Evolutionary conservation across 2,329 filamentous ascomycete species (phyloP), one percentile per base, ranked within the genome.

Genomic region (Truncatella angustata): DNA sequence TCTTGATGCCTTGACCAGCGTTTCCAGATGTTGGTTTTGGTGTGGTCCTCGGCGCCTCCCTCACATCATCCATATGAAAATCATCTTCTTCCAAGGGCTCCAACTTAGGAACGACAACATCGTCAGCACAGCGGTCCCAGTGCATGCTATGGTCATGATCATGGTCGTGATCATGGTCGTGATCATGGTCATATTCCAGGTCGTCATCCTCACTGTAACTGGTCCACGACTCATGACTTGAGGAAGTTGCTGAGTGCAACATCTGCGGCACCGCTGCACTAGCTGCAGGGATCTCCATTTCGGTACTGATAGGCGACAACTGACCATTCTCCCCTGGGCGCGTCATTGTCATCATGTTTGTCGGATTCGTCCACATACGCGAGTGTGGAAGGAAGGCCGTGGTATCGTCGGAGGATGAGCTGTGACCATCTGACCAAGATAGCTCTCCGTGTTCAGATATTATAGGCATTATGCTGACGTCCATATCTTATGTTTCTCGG

Each of bases 41-140:
- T 21, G 67, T 65, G 11, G 40, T n/a, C 18, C 60, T 58, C 4
- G 73, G 72, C 4, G 69, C 75, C 50, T 74, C 72, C 58, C 79
- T 75, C 24, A 85, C 62, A 24, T 81, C 75, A 44, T 77, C 72
- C 56, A 85, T 71, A 45, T 76, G 73, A 54, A 83, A 72, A 52
- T 78, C 77, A 53, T 77, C 71, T 36, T 85, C 78, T 44, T 85
- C 82, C 44, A 72, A 54, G 2, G 81, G 80, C 58, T 85, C 82
- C 10, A 80, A 59, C 63, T 86, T 86, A 6, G 80, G 79, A 6
- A 79, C 66, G 42, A 78, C 58, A 35, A 71, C 65, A 34, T 78
- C 75, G 49, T 77, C 75, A 4, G 73, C 70, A 37, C 63, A 68
- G 26, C 71, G 73, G 39, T 80, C 77, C 78, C 77, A 80, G 35